phyloP scores from a whole-genome alignment of 176 grass and related monocot genomes.

The Puya raimondii region DNA sequence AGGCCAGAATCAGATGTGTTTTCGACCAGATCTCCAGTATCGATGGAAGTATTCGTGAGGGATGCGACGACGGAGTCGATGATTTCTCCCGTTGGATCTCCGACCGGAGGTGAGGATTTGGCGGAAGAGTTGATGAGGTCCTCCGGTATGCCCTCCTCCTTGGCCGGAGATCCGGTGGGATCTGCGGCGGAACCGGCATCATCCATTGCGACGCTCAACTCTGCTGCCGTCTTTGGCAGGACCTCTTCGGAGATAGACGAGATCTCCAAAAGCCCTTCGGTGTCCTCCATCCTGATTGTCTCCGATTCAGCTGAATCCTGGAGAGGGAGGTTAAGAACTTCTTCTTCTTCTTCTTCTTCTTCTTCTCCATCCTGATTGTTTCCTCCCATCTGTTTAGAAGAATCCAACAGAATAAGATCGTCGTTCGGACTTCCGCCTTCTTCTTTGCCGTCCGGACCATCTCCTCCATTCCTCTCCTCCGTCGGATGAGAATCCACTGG shows the following conservation, averaged over 20 bases:
- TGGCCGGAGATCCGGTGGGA: conserved; percentile 17
- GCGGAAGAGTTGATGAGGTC: conserved; percentile 13
- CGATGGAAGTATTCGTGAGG: conserved; percentile 11
- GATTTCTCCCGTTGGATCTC: not conserved
- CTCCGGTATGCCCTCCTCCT: not conserved
- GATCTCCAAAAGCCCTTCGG: no score
- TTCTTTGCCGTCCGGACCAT: conserved; percentile 1
- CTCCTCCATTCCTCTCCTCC: conserved; percentile 4
- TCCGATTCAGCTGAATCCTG: no score
- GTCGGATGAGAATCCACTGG: not conserved
- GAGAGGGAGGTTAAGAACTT: no score
- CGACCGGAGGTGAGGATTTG: conserved; percentile 6
- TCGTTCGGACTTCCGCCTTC: not conserved
- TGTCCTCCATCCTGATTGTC: no score
- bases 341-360: not conserved
- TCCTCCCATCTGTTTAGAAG: no score
- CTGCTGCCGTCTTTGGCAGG: conserved; percentile 17
- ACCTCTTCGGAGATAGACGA: not conserved
- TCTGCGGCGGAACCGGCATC: not conserved
- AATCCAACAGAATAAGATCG: not conserved
- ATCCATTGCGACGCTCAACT: not conserved
- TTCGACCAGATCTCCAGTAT: conserved; percentile 11
- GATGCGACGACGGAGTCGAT: conserved; percentile 9
- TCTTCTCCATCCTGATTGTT: not conserved
- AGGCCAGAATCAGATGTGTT: not conserved